A percentile compares a stretch with the other conserved stretches of the same genome.
These are phyloP conservation scores for Sporothrix phasma DNA, from an alignment of 2,329 filamentous ascomycete genomes.

Conservation along the genomic window DNA sequence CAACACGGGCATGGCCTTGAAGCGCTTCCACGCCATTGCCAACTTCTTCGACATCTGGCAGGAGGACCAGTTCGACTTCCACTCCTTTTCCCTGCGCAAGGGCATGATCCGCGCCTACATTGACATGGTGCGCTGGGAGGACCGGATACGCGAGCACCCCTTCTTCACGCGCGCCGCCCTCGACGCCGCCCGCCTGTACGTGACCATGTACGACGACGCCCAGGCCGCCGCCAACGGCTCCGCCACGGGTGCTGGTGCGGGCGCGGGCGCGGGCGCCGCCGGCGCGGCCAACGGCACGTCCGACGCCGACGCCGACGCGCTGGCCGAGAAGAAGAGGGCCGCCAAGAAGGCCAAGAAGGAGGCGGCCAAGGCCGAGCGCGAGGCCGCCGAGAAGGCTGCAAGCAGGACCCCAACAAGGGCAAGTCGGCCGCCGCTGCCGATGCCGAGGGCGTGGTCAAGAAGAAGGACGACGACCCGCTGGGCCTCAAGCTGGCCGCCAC, in stretches of 20 bases:
- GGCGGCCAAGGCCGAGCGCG: slow-evolving; percentile 60
- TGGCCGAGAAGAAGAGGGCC: slow-evolving; percentile 75
- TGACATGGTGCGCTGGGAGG: slow-evolving; percentile 95
- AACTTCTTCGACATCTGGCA: slow-evolving; percentile 97
- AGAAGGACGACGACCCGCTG: slow-evolving; percentile 81
- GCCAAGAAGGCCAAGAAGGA: slow-evolving; percentile 73
- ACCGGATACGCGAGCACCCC: slow-evolving; percentile 80
- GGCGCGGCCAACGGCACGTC: slow-evolving; percentile 30
- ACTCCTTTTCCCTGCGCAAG: slow-evolving; percentile 93
- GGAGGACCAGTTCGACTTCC: slow-evolving; percentile 98
- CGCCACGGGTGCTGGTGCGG: slow-evolving; percentile 47
- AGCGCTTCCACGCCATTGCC: slow-evolving; percentile 79
- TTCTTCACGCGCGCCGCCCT: slow-evolving; percentile 82
- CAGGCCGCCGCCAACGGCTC: slow-evolving; percentile 22
- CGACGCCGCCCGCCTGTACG: slow-evolving; percentile 69
- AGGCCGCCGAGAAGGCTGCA: slow-evolving; percentile 66
- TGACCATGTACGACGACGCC: slow-evolving; percentile 59
- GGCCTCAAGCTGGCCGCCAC: slow-evolving; percentile 74
- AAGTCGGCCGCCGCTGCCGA: slow-evolving; percentile 40
- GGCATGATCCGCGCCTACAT: slow-evolving; percentile 91
- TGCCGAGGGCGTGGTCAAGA: slow-evolving; percentile 56
- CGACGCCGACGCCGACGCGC: slow-evolving; percentile 41
- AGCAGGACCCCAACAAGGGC: slow-evolving; percentile 75
- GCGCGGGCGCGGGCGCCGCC: no score
- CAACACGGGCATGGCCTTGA: slow-evolving; percentile 76